Percentiles rank a stretch among this genome's conserved stretches.
phyloP scores from a whole-genome alignment of 148 eudicot species.

The Nepenthes gracilis region DNA sequence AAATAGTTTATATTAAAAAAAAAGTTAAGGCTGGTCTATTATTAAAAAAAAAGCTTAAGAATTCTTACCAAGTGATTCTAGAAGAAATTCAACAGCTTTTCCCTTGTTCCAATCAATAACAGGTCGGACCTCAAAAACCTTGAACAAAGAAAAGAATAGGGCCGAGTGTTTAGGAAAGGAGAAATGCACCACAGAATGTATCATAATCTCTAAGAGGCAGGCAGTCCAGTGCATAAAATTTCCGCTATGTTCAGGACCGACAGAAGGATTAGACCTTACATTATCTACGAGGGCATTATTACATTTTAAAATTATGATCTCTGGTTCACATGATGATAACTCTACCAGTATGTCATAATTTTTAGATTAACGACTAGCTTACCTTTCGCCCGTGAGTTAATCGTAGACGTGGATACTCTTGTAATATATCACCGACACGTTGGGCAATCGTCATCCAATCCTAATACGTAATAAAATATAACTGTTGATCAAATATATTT shows the following conservation, averaged over 20 bases:
- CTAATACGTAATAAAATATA: conserved; percentile 23
- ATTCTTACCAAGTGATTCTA: conserved; percentile 78
- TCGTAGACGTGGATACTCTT: conserved; percentile 57
- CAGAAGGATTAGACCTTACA: too few relatives aligned
- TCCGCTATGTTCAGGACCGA: not conserved
- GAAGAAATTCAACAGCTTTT: conserved; percentile 88
- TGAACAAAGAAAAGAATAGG: not conserved
- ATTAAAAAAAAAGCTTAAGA: not conserved
- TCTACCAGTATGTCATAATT: too few relatives aligned
- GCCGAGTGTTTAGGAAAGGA: not conserved
- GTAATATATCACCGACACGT: conserved; percentile 41
- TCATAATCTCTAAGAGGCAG: too few relatives aligned
- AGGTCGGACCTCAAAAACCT: conserved; percentile 93
- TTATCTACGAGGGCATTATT: too few relatives aligned
- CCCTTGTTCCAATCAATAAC: conserved; percentile 96
- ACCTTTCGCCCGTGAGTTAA: conserved; percentile 94
- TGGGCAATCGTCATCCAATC: conserved; percentile 56
- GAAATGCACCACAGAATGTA: too few relatives aligned
- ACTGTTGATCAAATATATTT: not conserved
- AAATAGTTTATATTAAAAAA: not conserved
- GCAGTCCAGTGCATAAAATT: not conserved
- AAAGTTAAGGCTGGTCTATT: too few relatives aligned
- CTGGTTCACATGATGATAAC: too few relatives aligned
- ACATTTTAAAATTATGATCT: too few relatives aligned
- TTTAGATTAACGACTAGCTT: not conserved